These are phyloP conservation scores for Ophiostoma populinum DNA, from an alignment of 2,329 filamentous ascomycete genomes.

Conservation along the genomic window DNA sequence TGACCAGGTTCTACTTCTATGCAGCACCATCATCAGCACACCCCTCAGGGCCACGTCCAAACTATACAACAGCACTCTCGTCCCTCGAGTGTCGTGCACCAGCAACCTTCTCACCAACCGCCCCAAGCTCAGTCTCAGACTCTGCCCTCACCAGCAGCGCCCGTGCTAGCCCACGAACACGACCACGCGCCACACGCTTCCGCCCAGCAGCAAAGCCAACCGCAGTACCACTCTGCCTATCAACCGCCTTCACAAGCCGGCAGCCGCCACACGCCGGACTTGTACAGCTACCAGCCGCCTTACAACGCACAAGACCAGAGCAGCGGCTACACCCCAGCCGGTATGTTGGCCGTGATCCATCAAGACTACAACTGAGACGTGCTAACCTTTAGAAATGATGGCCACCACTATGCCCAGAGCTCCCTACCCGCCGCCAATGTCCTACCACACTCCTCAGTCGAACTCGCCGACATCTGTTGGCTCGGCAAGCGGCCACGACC, in stretches of 20 bases:
- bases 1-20: constrained; percentile 27
- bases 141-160: constrained; percentile 44
- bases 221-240: constrained; percentile 15
- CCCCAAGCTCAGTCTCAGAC: constrained; percentile 46
- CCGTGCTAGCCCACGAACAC: too few species aligned
- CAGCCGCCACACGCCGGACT: constrained; percentile 47
- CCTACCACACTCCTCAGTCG: constrained; percentile 85
- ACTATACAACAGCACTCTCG: constrained; percentile 48
- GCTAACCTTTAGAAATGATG: constrained; percentile 44
- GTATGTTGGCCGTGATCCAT: constrained; percentile 48
- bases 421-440: constrained; percentile 74
- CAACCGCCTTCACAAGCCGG: constrained; percentile 31
- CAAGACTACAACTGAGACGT: too few species aligned
- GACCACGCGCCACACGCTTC: too few species aligned
- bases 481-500: constrained; percentile 76
- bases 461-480: constrained; percentile 89
- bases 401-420: constrained; percentile 56
- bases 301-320: constrained; percentile 71
- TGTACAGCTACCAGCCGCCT: constrained; percentile 64
- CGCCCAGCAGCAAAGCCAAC: constrained; percentile 35
- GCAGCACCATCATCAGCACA: constrained; percentile 64
- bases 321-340: constrained; percentile 73
- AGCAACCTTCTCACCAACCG: constrained; percentile 52
- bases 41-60: constrained; percentile 42
- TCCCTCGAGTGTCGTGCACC: constrained; percentile 42